Percentiles rank a stretch among this genome's conserved stretches.
phyloP scores from a whole-genome alignment of 805 yeast genomes.

The Starmerella powellii region DNA sequence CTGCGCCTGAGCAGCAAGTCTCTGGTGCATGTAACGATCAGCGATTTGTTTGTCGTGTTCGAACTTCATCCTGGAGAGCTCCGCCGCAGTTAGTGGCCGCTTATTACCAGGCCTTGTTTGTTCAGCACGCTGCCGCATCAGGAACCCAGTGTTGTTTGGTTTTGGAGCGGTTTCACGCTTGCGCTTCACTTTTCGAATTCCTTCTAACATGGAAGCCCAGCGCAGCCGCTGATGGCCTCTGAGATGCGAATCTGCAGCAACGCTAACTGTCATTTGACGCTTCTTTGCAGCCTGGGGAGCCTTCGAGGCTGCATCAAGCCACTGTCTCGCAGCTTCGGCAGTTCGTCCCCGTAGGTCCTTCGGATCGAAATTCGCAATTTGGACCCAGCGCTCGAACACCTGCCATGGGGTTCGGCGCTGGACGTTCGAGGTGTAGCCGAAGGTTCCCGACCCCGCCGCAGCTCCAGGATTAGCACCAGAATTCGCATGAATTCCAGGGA shows the following conservation, averaged over 20 bases:
- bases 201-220: slow-evolving; percentile 97
- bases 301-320: slow-evolving; percentile 85
- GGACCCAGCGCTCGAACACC: slow-evolving; percentile 92
- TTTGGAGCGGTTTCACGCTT: slow-evolving; percentile 70
- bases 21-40: slow-evolving; percentile 36
- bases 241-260: slow-evolving; percentile 84
- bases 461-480: neutral
- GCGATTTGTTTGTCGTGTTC: slow-evolving; percentile 80
- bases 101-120: neutral
- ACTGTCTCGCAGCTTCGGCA: slow-evolving; percentile 71
- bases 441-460: neutral
- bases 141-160: slow-evolving; percentile 31
- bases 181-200: slow-evolving; percentile 77
- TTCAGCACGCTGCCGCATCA: slow-evolving; percentile 10
- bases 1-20: slow-evolving; percentile 6
- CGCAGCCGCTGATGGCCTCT: slow-evolving; percentile 82
- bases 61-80: slow-evolving; percentile 65
- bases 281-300: slow-evolving; percentile 81
- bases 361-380: slow-evolving; percentile 74
- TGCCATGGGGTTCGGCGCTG: slow-evolving; percentile 98
- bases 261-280: slow-evolving; percentile 82
- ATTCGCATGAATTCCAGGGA: neutral
- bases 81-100: slow-evolving; percentile 49
- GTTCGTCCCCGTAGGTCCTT: slow-evolving; percentile 78
- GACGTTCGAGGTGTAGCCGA: slow-evolving; percentile 69